Evolutionary conservation across 371 early-diverging fungal species (phyloP).

Genomic region (Mucor irregularis): DNA sequence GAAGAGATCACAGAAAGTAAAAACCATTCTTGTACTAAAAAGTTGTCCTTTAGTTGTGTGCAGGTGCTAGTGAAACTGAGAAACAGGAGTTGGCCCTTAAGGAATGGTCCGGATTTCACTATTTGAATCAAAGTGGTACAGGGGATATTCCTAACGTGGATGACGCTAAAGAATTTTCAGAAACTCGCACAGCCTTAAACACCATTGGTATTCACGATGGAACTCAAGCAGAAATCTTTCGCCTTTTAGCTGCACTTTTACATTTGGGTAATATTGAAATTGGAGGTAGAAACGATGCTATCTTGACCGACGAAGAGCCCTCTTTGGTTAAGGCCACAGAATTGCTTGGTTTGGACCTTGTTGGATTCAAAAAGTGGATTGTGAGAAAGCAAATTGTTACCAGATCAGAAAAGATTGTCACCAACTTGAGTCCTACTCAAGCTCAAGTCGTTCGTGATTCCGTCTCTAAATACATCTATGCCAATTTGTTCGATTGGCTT

Average conservation of each 20-base stretch:
- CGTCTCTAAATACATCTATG: conserved; percentile 93
- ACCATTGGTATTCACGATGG: conserved; percentile 81
- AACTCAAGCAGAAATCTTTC: conserved; percentile 85
- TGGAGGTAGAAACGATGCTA: conserved; percentile 65
- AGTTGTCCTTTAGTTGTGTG: conserved; percentile 67
- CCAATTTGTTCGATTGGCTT: conserved; percentile 92
- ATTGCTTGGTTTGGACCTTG: conserved; percentile 74
- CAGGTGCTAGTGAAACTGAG: conserved; percentile 81
- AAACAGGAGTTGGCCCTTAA: conserved; percentile 72
- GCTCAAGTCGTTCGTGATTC: conserved; percentile 87
- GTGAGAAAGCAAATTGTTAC: conserved; percentile 88
- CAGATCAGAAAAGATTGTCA: conserved; percentile 85
- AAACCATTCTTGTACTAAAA: not conserved
- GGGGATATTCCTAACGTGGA: conserved; percentile 84
- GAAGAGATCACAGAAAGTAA: not conserved
- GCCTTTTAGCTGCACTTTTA: conserved; percentile 84
- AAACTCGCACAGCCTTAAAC: conserved; percentile 80
- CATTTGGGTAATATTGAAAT: conserved; percentile 93
- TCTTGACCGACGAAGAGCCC: conserved; percentile 75
- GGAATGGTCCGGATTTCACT: conserved; percentile 76
- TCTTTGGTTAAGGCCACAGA: conserved; percentile 64
- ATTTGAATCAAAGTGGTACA: conserved; percentile 84
- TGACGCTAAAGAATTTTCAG: conserved; percentile 86
- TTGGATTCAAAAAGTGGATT: conserved; percentile 88
- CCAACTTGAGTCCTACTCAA: conserved; percentile 72